Conservation (phyloP, 805 yeast genomes). For the Suhomyces emberorum region DNA sequence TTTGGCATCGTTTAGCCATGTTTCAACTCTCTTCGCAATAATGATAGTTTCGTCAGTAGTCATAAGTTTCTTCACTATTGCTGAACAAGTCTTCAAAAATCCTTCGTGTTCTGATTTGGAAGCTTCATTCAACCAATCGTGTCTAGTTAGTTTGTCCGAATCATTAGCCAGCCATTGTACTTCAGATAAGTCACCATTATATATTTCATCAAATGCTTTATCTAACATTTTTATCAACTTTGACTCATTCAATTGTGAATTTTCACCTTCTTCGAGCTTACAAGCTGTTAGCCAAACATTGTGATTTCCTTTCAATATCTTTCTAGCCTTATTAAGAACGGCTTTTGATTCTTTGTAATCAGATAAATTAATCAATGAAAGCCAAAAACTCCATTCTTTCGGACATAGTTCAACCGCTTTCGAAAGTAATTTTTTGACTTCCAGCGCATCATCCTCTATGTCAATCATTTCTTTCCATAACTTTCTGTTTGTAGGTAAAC, state of each 20-base stretch:
- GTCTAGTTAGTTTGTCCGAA: slow-evolving; percentile 23
- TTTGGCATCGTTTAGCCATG: slow-evolving; percentile 29
- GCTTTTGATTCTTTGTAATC: slow-evolving; percentile 47
- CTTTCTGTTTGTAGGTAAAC: slow-evolving; percentile 49
- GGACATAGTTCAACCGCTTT: slow-evolving; percentile 75
- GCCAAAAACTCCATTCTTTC: slow-evolving; percentile 62
- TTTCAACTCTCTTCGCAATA: slow-evolving; percentile 11
- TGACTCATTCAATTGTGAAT: slow-evolving; percentile 36
- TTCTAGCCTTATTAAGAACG: slow-evolving; percentile 60
- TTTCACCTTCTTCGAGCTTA: slow-evolving; percentile 59
- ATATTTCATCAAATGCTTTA: slow-evolving; percentile 43
- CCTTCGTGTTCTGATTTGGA: slow-evolving; percentile 47
- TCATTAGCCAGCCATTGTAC: not conserved
- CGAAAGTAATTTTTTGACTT: slow-evolving; percentile 49
- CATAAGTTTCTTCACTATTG: slow-evolving; percentile 47
- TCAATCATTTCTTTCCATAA: slow-evolving; percentile 72
- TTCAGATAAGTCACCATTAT: not conserved
- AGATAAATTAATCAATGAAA: slow-evolving; percentile 48
- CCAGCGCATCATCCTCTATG: slow-evolving; percentile 51
- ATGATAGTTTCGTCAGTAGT: slow-evolving; percentile 19
- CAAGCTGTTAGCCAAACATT: slow-evolving; percentile 70
- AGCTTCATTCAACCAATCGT: slow-evolving; percentile 59
- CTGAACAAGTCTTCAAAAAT: slow-evolving; percentile 46
- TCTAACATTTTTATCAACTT: slow-evolving; percentile 47
- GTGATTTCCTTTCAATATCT: slow-evolving; percentile 43